Conservation (phyloP, 164 flowering plant species). For the Vitis amurensis region DNA sequence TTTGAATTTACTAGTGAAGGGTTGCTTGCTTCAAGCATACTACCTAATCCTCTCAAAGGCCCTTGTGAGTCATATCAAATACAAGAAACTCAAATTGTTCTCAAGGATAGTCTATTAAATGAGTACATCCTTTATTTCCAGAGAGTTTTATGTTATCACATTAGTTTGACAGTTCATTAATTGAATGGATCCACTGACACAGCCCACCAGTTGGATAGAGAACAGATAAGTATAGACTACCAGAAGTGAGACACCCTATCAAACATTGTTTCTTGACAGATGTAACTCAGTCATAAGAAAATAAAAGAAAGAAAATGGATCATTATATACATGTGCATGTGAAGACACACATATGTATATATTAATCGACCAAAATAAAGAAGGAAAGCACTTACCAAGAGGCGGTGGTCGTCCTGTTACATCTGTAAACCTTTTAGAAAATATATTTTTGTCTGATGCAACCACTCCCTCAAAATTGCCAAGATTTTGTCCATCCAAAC, state of each 20-base stretch:
- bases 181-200: background rate
- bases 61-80: no score
- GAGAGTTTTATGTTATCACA: background rate
- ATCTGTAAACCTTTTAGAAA: conserved; percentile 49
- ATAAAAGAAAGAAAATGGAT: background rate
- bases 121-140: background rate
- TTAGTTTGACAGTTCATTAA: background rate
- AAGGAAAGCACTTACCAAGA: conserved; percentile 45
- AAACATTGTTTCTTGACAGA: background rate
- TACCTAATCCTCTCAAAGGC: background rate
- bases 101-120: background rate
- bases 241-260: background rate
- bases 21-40: background rate
- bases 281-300: background rate
- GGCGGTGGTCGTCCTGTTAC: conserved; percentile 62
- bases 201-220: background rate
- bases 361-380: background rate
- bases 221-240: background rate
- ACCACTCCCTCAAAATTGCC: conserved; percentile 72
- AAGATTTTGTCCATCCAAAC: conserved; percentile 58
- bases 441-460: conserved; percentile 69
- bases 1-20: background rate
- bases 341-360: background rate
- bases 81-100: background rate
- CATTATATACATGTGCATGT: background rate